Conservation (phyloP, 305 asterid species). For the Coffea humblotiana region DNA sequence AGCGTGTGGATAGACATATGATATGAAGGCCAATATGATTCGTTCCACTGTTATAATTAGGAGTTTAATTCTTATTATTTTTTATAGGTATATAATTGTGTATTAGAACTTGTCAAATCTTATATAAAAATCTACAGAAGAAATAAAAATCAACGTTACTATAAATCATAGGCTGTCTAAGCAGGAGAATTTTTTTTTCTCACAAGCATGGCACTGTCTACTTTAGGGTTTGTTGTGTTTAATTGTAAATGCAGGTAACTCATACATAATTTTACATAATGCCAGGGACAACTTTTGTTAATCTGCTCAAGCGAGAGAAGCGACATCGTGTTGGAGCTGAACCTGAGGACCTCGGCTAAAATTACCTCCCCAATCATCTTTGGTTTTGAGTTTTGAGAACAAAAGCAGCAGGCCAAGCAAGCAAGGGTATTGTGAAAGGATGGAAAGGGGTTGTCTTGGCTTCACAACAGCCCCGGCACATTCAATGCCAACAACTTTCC, state of each 20-base stretch:
- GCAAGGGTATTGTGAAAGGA: slow-evolving; percentile 13
- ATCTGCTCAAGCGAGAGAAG: background rate
- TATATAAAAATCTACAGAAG: too few relatives aligned
- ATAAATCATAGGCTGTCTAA: too few relatives aligned
- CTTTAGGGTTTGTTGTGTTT: background rate
- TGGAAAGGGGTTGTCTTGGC: slow-evolving; percentile 58
- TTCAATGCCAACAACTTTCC: slow-evolving; percentile 42
- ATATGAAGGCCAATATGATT: too few relatives aligned
- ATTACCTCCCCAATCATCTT: background rate
- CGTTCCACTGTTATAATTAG: too few relatives aligned
- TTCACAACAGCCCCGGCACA: slow-evolving; percentile 58
- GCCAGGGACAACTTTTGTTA: background rate
- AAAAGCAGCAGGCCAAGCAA: slow-evolving; percentile 4
- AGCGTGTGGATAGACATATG: too few relatives aligned
- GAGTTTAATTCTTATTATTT: too few relatives aligned
- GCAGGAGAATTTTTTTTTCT: background rate
- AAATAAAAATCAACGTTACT: too few relatives aligned
- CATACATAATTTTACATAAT: too few relatives aligned
- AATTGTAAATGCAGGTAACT: background rate
- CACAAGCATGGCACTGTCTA: too few relatives aligned
- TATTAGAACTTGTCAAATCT: too few relatives aligned
- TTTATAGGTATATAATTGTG: too few relatives aligned
- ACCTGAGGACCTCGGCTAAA: background rate
- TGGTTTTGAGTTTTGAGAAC: background rate
- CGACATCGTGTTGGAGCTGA: background rate